Conservation (phyloP, 139 green algal species). For the Picochlorum costavermella region DNA sequence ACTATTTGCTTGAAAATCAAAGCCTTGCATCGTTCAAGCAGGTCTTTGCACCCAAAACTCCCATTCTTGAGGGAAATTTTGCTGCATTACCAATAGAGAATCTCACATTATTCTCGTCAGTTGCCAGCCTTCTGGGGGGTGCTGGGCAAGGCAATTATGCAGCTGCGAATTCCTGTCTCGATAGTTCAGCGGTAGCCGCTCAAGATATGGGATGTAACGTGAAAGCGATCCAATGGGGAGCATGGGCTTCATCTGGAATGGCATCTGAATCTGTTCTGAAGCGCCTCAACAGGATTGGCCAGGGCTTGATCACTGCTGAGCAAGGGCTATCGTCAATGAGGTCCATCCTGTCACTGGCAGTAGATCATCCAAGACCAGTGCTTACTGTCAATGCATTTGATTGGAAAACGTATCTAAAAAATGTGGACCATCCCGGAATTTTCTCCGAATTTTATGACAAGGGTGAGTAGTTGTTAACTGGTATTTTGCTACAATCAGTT, state of each 20-base stretch:
- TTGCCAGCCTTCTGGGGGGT: slow-evolving; percentile 31
- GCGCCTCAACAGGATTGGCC: slow-evolving; percentile 28
- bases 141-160: slow-evolving; percentile 43
- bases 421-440: not conserved
- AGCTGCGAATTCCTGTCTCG: slow-evolving; percentile 40
- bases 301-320: slow-evolving; percentile 27
- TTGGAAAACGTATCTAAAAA: slow-evolving; percentile 24
- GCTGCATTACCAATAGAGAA: slow-evolving; percentile 6
- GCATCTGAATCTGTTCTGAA: slow-evolving; percentile 30
- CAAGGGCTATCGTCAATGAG: slow-evolving; percentile 33
- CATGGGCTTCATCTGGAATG: slow-evolving; percentile 52
- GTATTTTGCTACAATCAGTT: not conserved
- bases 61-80: not conserved
- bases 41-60: slow-evolving; percentile 38
- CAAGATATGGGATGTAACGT: slow-evolving; percentile 27
- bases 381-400: slow-evolving; percentile 28
- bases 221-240: slow-evolving; percentile 68
- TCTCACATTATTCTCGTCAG: slow-evolving; percentile 58
- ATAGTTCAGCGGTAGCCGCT: slow-evolving; percentile 18
- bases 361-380: not conserved
- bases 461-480: not conserved
- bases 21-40: slow-evolving; percentile 24
- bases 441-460: slow-evolving; percentile 21
- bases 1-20: slow-evolving; percentile 58
- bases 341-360: slow-evolving; percentile 4